Conservation (phyloP, 2,329 filamentous ascomycete species). For the Blastomyces gilchristii region DNA sequence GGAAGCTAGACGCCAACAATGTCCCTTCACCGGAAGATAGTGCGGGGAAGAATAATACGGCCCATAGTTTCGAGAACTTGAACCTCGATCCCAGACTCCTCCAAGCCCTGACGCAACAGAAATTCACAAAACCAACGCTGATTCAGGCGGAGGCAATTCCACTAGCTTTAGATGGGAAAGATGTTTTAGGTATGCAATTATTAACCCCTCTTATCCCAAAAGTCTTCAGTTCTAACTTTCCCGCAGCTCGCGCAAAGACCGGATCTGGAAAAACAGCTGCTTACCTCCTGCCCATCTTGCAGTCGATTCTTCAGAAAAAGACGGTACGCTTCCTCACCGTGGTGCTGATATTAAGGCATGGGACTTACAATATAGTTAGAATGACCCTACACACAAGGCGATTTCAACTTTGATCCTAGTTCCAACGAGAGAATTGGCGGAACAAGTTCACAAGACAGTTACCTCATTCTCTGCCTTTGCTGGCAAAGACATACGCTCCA, state of each 20-base stretch:
- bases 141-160: conserved; percentile 85
- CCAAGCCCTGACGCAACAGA: conserved; percentile 73
- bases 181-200: conserved; percentile 54
- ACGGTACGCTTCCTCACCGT: conserved; percentile 36
- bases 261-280: conserved; percentile 97
- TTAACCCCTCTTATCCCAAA: neutral
- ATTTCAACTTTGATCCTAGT: conserved; percentile 81
- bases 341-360: neutral
- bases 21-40: conserved; percentile 32
- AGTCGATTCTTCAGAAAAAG: conserved; percentile 72
- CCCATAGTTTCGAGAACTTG: conserved; percentile 56
- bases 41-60: conserved; percentile 18
- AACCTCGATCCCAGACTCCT: conserved; percentile 75
- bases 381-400: conserved; percentile 31
- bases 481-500: conserved; percentile 66
- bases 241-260: conserved; percentile 72
- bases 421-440: conserved; percentile 85
- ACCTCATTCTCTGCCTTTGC: conserved; percentile 72
- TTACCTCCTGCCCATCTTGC: conserved; percentile 80
- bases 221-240: neutral
- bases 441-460: conserved; percentile 74
- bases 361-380: conserved; percentile 58
- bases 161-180: conserved; percentile 72
- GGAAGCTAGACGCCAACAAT: conserved; percentile 41
- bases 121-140: conserved; percentile 75